Conservation (phyloP, 2,329 filamentous ascomycete species). For the Sporothrix schenckii region DNA sequence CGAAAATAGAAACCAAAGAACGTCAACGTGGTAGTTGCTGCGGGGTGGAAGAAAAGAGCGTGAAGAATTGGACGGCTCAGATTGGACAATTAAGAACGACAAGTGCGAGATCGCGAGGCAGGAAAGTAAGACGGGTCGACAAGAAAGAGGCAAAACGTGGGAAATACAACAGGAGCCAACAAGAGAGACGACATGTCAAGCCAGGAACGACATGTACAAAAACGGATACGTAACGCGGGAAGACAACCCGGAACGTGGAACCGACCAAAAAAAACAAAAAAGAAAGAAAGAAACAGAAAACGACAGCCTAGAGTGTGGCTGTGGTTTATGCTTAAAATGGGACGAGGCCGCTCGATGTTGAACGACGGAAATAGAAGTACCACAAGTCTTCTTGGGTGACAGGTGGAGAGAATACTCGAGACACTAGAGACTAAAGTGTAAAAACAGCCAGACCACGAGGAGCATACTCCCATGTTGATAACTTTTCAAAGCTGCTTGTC, state of each 20-base stretch:
- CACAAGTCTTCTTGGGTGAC: neutral
- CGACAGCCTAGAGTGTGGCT: constrained; percentile 20
- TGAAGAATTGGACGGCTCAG: neutral
- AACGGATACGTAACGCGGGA: neutral
- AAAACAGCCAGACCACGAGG: neutral
- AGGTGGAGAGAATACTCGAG: neutral
- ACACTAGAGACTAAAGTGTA: neutral
- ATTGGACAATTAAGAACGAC: neutral
- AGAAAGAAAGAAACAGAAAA: neutral
- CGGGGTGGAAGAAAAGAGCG: neutral
- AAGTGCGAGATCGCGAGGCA: neutral
- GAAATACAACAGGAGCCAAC: neutral
- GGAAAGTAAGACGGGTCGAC: constrained; percentile 12
- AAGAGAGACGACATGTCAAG: constrained; percentile 6
- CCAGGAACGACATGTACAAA: neutral
- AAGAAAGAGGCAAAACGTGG: neutral
- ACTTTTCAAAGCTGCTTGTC: neutral
- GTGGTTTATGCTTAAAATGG: constrained; percentile 23
- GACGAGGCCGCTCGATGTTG: neutral
- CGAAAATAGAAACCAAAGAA: constrained; percentile 9
- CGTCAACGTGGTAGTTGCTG: neutral
- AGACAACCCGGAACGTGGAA: neutral
- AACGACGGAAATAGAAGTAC: neutral
- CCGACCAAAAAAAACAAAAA: neutral
- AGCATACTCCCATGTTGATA: neutral